Evolutionary conservation across 2,329 filamentous ascomycete genomes (phyloP).

Genomic region (Pyricularia grisea): DNA sequence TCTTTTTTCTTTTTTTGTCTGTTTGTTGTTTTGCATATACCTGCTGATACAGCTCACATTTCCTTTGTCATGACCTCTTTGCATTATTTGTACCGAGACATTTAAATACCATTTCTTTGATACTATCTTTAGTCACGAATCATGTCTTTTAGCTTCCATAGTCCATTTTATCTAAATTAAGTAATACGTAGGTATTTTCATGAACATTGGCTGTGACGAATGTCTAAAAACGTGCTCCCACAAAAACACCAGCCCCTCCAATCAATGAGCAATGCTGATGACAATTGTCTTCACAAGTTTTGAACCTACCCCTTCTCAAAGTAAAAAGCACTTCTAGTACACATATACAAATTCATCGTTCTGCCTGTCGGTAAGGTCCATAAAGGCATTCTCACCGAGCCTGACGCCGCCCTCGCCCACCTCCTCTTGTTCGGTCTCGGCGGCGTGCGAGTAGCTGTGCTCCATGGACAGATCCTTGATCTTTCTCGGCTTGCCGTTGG

Average conservation of each 20-base stretch:
- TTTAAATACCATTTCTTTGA: not conserved
- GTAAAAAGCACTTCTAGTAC: no score
- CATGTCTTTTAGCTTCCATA: no score
- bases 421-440: constrained; percentile 9
- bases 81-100: not conserved
- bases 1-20: not conserved
- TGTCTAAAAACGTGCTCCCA: no score
- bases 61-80: not conserved
- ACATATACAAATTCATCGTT: constrained; percentile 63
- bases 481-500: constrained; percentile 49
- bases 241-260: no score
- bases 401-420: constrained; percentile 9
- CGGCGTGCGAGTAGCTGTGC: constrained; percentile 31
- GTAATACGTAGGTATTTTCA: no score
- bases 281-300: no score
- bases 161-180: no score
- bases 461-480: constrained; percentile 55
- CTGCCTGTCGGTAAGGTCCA: constrained; percentile 54
- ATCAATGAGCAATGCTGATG: no score
- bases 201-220: no score
- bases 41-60: not conserved
- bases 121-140: not conserved
- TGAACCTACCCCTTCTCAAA: no score
- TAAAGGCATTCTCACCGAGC: constrained; percentile 39
- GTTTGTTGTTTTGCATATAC: not conserved